Evolutionary conservation across 2,329 filamentous ascomycete species (phyloP).

Genomic region (Verticillium nonalfalfae): DNA sequence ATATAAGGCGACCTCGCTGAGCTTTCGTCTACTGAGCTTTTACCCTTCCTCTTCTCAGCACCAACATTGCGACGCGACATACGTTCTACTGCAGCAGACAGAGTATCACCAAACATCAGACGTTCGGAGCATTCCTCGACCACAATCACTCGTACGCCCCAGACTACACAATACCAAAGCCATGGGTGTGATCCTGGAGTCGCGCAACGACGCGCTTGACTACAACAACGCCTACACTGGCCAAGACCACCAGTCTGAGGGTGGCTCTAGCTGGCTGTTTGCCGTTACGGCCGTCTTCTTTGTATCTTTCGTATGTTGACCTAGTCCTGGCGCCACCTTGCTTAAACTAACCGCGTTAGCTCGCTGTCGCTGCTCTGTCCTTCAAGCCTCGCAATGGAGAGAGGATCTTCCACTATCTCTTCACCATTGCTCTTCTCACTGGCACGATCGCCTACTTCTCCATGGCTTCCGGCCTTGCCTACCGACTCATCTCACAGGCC

Average conservation of each 20-base stretch:
- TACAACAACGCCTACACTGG: constrained; percentile 37
- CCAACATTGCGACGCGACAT: neutral
- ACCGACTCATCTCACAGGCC: constrained; percentile 27
- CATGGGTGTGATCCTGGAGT: constrained; percentile 24
- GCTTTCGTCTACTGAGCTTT: neutral
- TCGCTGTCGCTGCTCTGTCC: constrained; percentile 32
- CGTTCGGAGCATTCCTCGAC: neutral
- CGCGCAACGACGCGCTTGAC: constrained; percentile 38
- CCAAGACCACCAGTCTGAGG: constrained; percentile 27
- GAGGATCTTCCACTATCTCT: constrained; percentile 51
- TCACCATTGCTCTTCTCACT: constrained; percentile 40
- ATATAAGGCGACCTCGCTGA: neutral
- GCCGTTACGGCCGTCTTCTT: constrained; percentile 43
- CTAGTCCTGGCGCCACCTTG: neutral
- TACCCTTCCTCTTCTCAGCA: neutral
- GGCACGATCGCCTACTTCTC: constrained; percentile 45
- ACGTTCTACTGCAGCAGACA: neutral
- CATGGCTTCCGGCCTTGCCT: constrained; percentile 45
- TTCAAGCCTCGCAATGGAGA: constrained; percentile 38
- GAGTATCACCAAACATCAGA: neutral
- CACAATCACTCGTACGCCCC: neutral
- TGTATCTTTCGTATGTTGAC: constrained; percentile 35
- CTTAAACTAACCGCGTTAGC: constrained; percentile 15
- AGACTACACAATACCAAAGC: neutral
- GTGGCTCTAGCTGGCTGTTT: constrained; percentile 51